A percentile compares a stretch with the other conserved stretches of the same genome.
Evolutionary conservation across 2,329 filamentous ascomycete species (phyloP).

Genomic region (Arachnomyces sp.): DNA sequence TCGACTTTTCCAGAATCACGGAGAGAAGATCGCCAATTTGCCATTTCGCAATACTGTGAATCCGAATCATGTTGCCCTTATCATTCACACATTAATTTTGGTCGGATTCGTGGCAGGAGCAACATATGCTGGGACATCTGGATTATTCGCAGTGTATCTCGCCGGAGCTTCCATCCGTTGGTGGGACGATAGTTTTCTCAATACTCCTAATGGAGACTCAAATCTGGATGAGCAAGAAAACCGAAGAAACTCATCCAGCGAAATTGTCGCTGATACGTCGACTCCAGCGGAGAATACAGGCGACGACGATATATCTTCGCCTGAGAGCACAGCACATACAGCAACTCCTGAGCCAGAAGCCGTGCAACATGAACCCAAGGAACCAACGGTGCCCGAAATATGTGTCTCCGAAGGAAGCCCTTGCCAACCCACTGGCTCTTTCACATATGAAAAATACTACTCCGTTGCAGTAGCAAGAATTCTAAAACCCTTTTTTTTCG

Average conservation of each 20-base stretch:
- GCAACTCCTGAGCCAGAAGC: not conserved
- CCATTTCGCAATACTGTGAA: no score
- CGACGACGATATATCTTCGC: no score
- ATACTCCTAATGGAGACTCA: no score
- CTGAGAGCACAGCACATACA: no score
- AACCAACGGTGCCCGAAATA: not conserved
- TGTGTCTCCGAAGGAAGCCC: not conserved
- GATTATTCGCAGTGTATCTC: conserved; percentile 51
- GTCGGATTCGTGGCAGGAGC: conserved; percentile 42
- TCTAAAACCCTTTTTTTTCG: conserved; percentile 67
- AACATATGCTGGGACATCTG: conserved; percentile 49
- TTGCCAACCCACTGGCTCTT: conserved; percentile 14
- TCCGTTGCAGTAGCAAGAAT: conserved; percentile 42
- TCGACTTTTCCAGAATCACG: not conserved
- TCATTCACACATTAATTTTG: conserved; percentile 39
- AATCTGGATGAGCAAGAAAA: no score
- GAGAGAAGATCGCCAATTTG: not conserved
- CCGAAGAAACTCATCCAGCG: no score
- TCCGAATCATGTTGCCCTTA: conserved; percentile 25
- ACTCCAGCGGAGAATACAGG: no score
- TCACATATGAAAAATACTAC: conserved; percentile 43
- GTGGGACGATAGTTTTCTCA: conserved; percentile 32
- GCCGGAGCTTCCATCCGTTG: conserved; percentile 47
- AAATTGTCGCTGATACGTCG: no score
- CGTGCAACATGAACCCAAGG: not conserved